phyloP scores from a whole-genome alignment of 2,329 filamentous ascomycete genomes.

The Lecanicillium sp. region DNA sequence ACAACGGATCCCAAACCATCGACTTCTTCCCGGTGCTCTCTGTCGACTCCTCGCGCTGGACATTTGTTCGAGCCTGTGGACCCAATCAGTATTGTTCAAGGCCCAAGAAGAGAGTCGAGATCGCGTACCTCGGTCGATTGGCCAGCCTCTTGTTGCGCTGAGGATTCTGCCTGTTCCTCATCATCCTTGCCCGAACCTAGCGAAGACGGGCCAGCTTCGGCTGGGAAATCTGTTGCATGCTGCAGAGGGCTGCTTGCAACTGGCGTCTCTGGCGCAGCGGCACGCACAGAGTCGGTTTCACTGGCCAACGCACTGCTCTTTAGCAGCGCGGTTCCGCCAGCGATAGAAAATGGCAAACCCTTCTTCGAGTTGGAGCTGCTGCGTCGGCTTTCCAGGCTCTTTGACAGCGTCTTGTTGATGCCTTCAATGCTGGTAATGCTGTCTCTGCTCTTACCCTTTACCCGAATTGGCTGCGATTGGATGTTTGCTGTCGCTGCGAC shows the following conservation, averaged over 20 bases:
- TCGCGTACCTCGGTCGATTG: conserved; percentile 43
- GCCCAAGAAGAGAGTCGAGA: conserved; percentile 43
- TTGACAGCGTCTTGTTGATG: conserved; percentile 70
- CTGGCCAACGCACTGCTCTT: conserved; percentile 46
- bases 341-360: conserved; percentile 48
- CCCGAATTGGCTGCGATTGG: conserved; percentile 38
- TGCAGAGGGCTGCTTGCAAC: conserved; percentile 32
- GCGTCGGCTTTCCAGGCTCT: conserved; percentile 82
- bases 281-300: conserved; percentile 51
- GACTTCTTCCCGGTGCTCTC: conserved; percentile 40
- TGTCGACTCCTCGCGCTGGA: conserved; percentile 30
- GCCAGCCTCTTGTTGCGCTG: conserved; percentile 13
- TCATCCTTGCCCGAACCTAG: conserved; percentile 8
- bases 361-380: conserved; percentile 83
- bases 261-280: conserved; percentile 34
- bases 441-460: conserved; percentile 35
- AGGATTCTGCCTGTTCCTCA: not conserved
- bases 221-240: conserved; percentile 15
- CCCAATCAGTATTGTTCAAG: conserved; percentile 16
- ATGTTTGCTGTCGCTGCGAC: conserved; percentile 78
- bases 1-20: conserved; percentile 54
- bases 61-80: conserved; percentile 17
- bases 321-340: conserved; percentile 29
- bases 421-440: conserved; percentile 55
- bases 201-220: conserved; percentile 14